phyloP scores from a whole-genome alignment of 106 monocot species.

The Platanthera zijinensis region DNA sequence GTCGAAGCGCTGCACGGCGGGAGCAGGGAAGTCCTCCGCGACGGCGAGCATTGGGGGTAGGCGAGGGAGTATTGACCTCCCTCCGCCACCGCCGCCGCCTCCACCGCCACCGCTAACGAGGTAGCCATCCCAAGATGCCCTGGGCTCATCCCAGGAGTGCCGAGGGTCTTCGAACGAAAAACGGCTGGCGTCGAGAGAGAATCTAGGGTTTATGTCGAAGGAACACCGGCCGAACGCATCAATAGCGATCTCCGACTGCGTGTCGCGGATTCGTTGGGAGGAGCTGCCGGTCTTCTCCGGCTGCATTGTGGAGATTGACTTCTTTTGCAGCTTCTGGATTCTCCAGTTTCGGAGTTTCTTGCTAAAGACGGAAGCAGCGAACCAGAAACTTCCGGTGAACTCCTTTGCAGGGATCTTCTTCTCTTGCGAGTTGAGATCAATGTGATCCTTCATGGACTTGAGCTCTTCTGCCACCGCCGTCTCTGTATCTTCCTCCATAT shows the following conservation, averaged over 20 bases:
- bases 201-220: conserved; percentile 50
- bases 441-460: conserved; percentile 35
- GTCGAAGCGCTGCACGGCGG: conserved; percentile 16
- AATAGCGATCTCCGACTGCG: conserved; percentile 12
- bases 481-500: not conserved
- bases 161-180: conserved; percentile 52
- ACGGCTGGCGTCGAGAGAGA: conserved; percentile 56
- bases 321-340: conserved; percentile 37
- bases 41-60: conserved; percentile 57
- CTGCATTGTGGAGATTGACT: not conserved
- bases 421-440: conserved; percentile 17
- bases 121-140: conserved; percentile 71
- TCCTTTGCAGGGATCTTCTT: conserved; percentile 16
- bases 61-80: conserved; percentile 20
- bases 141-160: conserved; percentile 52
- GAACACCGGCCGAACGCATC: conserved; percentile 13
- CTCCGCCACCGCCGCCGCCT: conserved; percentile 1
- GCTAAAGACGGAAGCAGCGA: conserved; percentile 15
- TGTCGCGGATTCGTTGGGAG: conserved; percentile 2
- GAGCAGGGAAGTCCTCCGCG: conserved; percentile 16
- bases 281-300: conserved; percentile 3
- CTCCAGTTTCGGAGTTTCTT: conserved; percentile 43
- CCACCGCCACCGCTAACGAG: conserved; percentile 4
- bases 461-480: conserved; percentile 10
- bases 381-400: conserved; percentile 17